Base-by-base conservation (phyloP, 2,329 filamentous ascomycete genomes). In the Aspergillus oerlinghausenensis region DNA sequence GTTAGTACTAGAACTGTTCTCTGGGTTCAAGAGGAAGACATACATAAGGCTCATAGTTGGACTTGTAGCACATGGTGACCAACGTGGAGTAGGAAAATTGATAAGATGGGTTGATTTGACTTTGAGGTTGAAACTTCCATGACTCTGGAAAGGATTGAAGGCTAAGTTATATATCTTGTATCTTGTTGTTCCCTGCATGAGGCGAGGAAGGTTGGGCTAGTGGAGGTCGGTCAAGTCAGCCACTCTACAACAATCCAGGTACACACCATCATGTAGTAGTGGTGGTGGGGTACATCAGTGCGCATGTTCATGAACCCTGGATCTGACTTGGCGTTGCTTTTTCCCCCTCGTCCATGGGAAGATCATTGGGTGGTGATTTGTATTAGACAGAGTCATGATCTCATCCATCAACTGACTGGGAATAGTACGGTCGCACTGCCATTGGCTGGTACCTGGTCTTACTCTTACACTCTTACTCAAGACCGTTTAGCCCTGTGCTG, bases 11-110 rank as follows among this genome's bases (percentile, higher is more conserved):
- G 9, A 29, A 23, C 25, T 19, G 21, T 38, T 52, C 17, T 3
- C 38, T n/a, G n/a, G 23, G 25, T 1, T 14, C 1, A 19, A 4
- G 11, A 17, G 50, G 26, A 29, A 21, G 40, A 71, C 72, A 62
- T 61, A 74, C 72, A 52, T 74, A 72, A 51, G 71, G 66, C 57
- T 75, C 70, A 55, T 73, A 75, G 67, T 75, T 75, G 61, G 66
- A 70, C 51, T 71, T 74, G 69, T 75, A 75, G 48, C 62, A 63
- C 69, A 73, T 75, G 45, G 45, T 70, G 60, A 52, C 40, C 43
- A 43, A 52, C 26, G 52, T 51, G 40, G 26, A 48, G 35, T 21
- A 42, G 23, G 14, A 47, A 40, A 42, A 47, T 21, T 10, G 17
- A 21, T n/a, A 23, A 14, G 38, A 9, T 43, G 23, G 52, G 10